These are phyloP conservation scores for Salinomyces thailandicus DNA, from an alignment of 2,329 filamentous ascomycete species.

Conservation along the genomic window DNA sequence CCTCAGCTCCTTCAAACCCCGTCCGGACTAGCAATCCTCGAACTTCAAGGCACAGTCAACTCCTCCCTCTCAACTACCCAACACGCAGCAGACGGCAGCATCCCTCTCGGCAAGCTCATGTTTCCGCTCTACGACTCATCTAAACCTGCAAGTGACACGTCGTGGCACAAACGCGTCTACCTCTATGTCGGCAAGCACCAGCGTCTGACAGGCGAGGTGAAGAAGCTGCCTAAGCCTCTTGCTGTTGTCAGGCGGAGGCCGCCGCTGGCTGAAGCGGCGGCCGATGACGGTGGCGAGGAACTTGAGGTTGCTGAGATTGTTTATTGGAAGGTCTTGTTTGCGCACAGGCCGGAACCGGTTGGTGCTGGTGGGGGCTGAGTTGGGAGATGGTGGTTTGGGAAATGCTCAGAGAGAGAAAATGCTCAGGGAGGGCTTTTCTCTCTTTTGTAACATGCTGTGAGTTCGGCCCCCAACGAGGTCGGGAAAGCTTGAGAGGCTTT, in stretches of 20 bases:
- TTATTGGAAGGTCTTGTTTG: conserved; percentile 78
- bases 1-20: conserved; percentile 81
- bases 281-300: conserved; percentile 33
- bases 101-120: conserved; percentile 59
- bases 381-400: conserved; percentile 1
- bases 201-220: conserved; percentile 78
- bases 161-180: conserved; percentile 81
- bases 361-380: conserved; percentile 19
- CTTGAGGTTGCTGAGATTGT: conserved; percentile 82
- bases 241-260: conserved; percentile 59
- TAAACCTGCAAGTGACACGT: conserved; percentile 41
- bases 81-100: conserved; percentile 19
- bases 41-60: conserved; percentile 87
- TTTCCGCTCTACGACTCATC: conserved; percentile 62
- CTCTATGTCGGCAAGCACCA: conserved; percentile 84
- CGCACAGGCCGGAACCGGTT: conserved; percentile 74
- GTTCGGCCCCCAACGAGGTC: too few relatives aligned
- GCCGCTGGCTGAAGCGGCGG: conserved; percentile 19
- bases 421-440: too few relatives aligned
- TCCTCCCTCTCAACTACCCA: conserved; percentile 42
- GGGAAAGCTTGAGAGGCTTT: too few relatives aligned
- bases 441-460: too few relatives aligned
- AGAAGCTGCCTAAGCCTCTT: conserved; percentile 68
- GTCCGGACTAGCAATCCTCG: conserved; percentile 75
- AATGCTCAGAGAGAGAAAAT: too few relatives aligned